phyloP scores from a whole-genome alignment of 2,329 filamentous ascomycete species.

The Celoporthe dispersa region DNA sequence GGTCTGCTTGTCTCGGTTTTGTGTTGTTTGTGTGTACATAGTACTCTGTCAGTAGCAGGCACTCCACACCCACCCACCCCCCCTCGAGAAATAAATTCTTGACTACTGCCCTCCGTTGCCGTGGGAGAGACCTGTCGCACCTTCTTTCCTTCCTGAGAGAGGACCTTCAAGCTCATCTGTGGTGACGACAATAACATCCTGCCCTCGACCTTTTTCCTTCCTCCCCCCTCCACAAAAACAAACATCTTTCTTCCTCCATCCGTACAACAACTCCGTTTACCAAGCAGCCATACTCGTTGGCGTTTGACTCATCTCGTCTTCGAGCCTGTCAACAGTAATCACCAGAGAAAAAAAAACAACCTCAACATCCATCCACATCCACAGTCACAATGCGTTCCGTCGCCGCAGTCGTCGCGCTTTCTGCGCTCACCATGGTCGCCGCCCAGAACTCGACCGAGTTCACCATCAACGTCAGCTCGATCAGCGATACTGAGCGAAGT shows the following conservation, averaged over 20 bases:
- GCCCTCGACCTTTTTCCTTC: not conserved
- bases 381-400: constrained; percentile 47
- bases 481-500: constrained; percentile 46
- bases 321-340: not conserved
- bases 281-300: not conserved
- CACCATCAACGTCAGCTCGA: constrained; percentile 43
- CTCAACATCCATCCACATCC: not conserved
- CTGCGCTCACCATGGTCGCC: constrained; percentile 47
- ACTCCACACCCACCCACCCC: not conserved
- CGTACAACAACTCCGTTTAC: constrained; percentile 7
- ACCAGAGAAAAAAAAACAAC: not conserved
- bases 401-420: constrained; percentile 48
- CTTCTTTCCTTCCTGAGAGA: constrained; percentile 24
- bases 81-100: constrained; percentile 8
- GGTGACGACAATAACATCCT: not conserved
- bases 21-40: not conserved
- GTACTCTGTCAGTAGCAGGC: not conserved
- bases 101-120: constrained; percentile 2
- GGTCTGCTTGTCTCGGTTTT: constrained; percentile 6
- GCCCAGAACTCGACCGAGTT: constrained; percentile 49
- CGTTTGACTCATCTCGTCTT: not conserved
- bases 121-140: constrained; percentile 6
- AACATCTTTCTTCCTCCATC: constrained; percentile 6
- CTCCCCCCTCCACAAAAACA: not conserved
- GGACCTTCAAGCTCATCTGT: not conserved